Percentiles rank a stretch among this genome's conserved stretches.
phyloP scores from a whole-genome alignment of 164 flowering plant species.

The Tetracentron sinense region DNA sequence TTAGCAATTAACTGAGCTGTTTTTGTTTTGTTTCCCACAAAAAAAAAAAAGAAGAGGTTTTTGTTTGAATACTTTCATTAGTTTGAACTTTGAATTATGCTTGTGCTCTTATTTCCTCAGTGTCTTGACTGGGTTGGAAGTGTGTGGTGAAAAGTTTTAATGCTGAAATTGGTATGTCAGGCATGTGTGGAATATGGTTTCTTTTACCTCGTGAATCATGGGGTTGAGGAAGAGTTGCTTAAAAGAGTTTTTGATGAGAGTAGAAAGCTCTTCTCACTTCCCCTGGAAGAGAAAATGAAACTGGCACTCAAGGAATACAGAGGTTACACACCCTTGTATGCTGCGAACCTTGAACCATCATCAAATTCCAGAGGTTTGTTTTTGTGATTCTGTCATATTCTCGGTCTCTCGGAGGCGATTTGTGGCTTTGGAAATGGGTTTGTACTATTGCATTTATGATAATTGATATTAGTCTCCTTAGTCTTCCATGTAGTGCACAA shows the following conservation, averaged over 20 bases:
- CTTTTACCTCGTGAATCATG: constrained; percentile 86
- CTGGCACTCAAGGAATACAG: constrained; percentile 41
- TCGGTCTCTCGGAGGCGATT: neutral
- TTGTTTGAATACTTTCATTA: too few relatives aligned
- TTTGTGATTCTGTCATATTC: neutral
- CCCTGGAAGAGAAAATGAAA: constrained; percentile 66
- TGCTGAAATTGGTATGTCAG: constrained; percentile 27
- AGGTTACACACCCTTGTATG: constrained; percentile 70
- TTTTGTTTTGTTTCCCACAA: too few relatives aligned
- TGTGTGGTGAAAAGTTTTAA: neutral
- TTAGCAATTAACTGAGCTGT: too few relatives aligned
- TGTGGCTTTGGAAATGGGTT: too few relatives aligned
- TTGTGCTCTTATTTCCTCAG: neutral
- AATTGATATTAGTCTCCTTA: neutral
- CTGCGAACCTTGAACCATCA: constrained; percentile 62
- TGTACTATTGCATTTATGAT: neutral
- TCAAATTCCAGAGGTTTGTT: constrained; percentile 47
- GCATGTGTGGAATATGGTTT: constrained; percentile 78
- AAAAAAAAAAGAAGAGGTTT: too few relatives aligned
- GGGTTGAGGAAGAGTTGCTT: constrained; percentile 56
- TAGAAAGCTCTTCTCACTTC: constrained; percentile 60
- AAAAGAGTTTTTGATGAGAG: constrained; percentile 53
- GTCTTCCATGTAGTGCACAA: neutral
- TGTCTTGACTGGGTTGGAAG: neutral
- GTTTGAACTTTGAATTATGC: neutral